These are phyloP conservation scores for Hemisphaericaspora subhashii DNA, from an alignment of 1,139 yeast genomes.

Conservation along the genomic window DNA sequence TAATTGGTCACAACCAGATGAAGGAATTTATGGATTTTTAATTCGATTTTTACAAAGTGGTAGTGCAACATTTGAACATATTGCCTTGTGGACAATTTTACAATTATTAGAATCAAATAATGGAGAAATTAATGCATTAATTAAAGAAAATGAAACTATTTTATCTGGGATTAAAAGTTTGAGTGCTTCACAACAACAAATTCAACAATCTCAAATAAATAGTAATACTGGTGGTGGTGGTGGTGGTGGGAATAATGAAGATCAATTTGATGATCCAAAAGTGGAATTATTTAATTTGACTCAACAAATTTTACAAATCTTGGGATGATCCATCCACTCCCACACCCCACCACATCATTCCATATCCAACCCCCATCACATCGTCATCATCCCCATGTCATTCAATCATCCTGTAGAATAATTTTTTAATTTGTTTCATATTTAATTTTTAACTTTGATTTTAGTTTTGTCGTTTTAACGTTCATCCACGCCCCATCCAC, in stretches of 20 bases:
- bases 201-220: slow-evolving; percentile 27
- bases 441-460: neutral
- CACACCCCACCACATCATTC: neutral
- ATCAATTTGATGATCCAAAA: slow-evolving; percentile 61
- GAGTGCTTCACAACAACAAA: slow-evolving; percentile 42
- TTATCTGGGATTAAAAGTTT: slow-evolving; percentile 57
- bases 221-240: too few species aligned
- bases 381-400: neutral
- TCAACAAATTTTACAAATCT: slow-evolving; percentile 68
- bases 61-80: slow-evolving; percentile 96
- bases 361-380: neutral
- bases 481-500: neutral
- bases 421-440: neutral
- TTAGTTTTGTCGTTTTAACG: too few species aligned
- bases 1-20: slow-evolving; percentile 78
- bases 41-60: slow-evolving; percentile 77
- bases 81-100: slow-evolving; percentile 94
- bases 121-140: slow-evolving; percentile 60
- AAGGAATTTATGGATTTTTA: slow-evolving; percentile 85
- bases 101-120: slow-evolving; percentile 90
- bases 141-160: slow-evolving; percentile 61
- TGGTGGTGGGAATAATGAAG: too few species aligned
- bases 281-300: slow-evolving; percentile 73
- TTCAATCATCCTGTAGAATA: neutral
- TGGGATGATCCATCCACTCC: slow-evolving; percentile 26